Evolutionary conservation across 2,329 filamentous ascomycete species (phyloP).

Genomic region (Lecanoromycetidae sp.): DNA sequence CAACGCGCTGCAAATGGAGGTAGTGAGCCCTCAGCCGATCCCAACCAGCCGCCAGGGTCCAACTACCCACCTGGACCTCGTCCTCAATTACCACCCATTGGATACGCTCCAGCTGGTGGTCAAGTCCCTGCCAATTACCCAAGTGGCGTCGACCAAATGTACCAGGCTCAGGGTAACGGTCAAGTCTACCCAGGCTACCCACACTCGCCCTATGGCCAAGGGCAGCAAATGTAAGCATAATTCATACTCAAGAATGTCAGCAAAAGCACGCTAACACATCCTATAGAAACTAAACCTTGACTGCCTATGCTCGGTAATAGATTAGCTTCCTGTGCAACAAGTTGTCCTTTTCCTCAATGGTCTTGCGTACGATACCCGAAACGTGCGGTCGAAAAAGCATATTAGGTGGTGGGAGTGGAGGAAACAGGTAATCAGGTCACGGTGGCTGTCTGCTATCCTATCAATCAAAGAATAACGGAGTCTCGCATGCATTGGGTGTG

Average conservation of each 20-base stretch:
- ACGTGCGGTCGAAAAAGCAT: conserved; percentile 14
- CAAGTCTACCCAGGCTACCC: conserved; percentile 35
- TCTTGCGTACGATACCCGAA: conserved; percentile 13
- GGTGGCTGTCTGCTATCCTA: conserved; percentile 15
- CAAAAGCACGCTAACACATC: background rate
- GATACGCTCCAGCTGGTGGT: conserved; percentile 50
- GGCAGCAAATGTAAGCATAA: conserved; percentile 33
- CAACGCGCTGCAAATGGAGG: conserved; percentile 38
- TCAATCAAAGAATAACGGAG: conserved; percentile 13
- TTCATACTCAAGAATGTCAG: background rate
- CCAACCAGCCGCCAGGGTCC: conserved; percentile 25
- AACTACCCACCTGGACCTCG: conserved; percentile 32
- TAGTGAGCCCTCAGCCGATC: conserved; percentile 32
- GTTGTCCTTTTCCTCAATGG: conserved; percentile 12
- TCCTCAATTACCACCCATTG: conserved; percentile 62
- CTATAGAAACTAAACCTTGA: conserved; percentile 8
- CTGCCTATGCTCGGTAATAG: conserved; percentile 7
- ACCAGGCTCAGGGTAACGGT: conserved; percentile 33
- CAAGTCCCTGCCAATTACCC: conserved; percentile 52
- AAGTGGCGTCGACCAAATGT: conserved; percentile 35
- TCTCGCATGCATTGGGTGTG: conserved; percentile 10
- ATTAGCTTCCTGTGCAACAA: conserved; percentile 11
- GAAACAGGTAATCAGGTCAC: conserved; percentile 12
- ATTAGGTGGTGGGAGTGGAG: conserved; percentile 18
- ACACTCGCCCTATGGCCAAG: conserved; percentile 39